These are phyloP conservation scores for Boletus semigastroideus DNA, from an alignment of 1,284 basidiomycete species.

Conservation along the genomic window DNA sequence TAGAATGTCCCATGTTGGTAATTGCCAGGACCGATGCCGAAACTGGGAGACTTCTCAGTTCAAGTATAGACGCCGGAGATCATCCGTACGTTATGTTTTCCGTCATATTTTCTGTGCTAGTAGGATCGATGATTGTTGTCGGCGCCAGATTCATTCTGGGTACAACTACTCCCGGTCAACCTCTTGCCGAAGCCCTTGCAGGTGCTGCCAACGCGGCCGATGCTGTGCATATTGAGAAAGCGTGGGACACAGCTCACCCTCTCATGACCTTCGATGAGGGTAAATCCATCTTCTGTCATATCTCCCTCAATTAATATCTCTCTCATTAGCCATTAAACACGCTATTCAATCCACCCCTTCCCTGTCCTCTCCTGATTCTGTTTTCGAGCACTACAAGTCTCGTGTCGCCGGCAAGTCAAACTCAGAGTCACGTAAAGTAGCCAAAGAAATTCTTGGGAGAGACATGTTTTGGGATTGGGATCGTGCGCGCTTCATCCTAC, in stretches of 20 bases:
- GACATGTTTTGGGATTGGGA: constrained; percentile 87
- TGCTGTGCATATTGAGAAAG: constrained; percentile 73
- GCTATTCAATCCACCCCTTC: constrained; percentile 25
- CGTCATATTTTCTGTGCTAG: constrained; percentile 16
- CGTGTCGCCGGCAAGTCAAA: constrained; percentile 72
- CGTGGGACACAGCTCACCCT: constrained; percentile 74
- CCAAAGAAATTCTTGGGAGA: constrained; percentile 63
- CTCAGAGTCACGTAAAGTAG: constrained; percentile 69
- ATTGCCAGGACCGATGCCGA: constrained; percentile 93
- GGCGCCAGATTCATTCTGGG: constrained; percentile 70
- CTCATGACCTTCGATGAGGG: constrained; percentile 86
- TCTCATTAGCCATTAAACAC: constrained; percentile 55
- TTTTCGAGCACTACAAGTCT: constrained; percentile 58
- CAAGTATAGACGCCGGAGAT: constrained; percentile 79
- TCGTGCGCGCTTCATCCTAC: constrained; percentile 44
- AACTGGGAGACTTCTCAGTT: constrained; percentile 83
- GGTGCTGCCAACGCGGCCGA: constrained; percentile 68
- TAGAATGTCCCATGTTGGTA: constrained; percentile 85
- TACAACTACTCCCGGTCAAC: constrained; percentile 56
- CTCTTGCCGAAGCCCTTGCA: constrained; percentile 78
- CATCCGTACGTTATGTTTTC: constrained; percentile 36
- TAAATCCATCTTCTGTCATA: constrained; percentile 29
- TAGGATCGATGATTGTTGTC: constrained; percentile 6
- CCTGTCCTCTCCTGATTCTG: constrained; percentile 49
- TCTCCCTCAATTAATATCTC: constrained; percentile 5